Conservation (phyloP, 306 rosid species). For the Elaeagnus macrophylla region DNA sequence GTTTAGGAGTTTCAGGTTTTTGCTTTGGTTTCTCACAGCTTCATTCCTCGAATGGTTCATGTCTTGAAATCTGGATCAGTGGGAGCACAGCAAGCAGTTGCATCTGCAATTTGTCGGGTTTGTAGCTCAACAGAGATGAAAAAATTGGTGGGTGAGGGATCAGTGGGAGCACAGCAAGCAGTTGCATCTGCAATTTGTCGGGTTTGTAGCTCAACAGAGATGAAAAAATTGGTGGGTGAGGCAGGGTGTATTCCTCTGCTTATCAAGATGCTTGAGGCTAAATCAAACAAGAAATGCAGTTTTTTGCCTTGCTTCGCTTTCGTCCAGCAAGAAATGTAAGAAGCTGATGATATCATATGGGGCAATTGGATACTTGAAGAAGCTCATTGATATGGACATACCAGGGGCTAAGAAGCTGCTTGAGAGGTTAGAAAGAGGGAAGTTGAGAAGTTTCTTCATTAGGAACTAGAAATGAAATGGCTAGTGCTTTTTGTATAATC, state of each 20-base stretch:
- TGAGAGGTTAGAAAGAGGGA: constrained; percentile 76
- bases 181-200: constrained; percentile 56
- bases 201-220: constrained; percentile 48
- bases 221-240: constrained; percentile 69
- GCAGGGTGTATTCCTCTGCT: constrained; percentile 58
- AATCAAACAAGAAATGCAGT: constrained; percentile 56
- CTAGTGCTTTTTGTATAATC: constrained; percentile 18
- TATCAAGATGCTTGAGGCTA: constrained; percentile 65
- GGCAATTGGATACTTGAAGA: too few species aligned
- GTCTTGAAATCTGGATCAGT: constrained; percentile 68
- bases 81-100: too few species aligned
- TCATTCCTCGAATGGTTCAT: constrained; percentile 52
- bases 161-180: too few species aligned
- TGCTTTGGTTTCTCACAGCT: constrained; percentile 35
- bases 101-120: too few species aligned
- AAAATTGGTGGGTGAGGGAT: too few species aligned
- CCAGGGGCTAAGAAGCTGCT: constrained; percentile 78
- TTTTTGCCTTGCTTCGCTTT: constrained; percentile 54
- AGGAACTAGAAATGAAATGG: constrained; percentile 42
- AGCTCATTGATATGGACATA: constrained; percentile 67
- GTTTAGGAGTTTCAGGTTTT: too few species aligned
- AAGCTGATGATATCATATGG: constrained; percentile 79
- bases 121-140: too few species aligned
- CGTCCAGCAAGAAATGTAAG: constrained; percentile 64
- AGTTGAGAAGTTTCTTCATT: constrained; percentile 64